Percentiles rank a stretch among this genome's conserved stretches.
Evolutionary conservation across 1,284 basidiomycete species (phyloP).

Genomic region (Naganishia sp.): DNA sequence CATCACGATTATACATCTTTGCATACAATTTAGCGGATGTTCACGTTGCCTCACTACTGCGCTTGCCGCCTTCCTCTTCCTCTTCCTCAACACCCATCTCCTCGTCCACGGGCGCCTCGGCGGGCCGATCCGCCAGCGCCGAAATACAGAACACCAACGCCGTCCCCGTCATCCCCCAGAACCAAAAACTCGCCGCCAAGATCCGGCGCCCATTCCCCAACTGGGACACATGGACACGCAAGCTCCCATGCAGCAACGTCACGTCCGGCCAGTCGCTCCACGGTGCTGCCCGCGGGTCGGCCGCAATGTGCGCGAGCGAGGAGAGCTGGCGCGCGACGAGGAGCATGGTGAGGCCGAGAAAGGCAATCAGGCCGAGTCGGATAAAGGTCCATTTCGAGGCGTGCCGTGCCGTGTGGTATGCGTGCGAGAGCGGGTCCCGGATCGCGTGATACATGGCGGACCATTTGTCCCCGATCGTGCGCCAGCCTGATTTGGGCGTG

Average conservation of each 20-base stretch:
- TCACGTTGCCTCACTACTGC: too few relatives aligned
- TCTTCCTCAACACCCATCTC: not conserved
- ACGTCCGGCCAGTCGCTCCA: slow-evolving; percentile 14
- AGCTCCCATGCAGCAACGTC: not conserved
- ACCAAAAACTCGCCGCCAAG: slow-evolving; percentile 1
- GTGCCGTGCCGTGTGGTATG: slow-evolving; percentile 1
- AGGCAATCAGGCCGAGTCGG: slow-evolving; percentile 1
- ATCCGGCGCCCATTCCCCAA: not conserved
- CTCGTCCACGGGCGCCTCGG: not conserved
- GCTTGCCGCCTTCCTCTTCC: not conserved
- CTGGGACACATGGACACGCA: slow-evolving; percentile 1
- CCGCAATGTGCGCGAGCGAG: slow-evolving; percentile 12
- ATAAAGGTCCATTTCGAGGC: slow-evolving; percentile 21
- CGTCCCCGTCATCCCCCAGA: slow-evolving; percentile 5
- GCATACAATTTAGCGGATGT: not conserved
- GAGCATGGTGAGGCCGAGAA: slow-evolving; percentile 1
- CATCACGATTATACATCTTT: not conserved
- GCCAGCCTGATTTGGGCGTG: not conserved
- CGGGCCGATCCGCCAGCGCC: not conserved
- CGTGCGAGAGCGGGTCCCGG: not conserved
- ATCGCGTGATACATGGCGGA: not conserved
- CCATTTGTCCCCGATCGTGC: too few relatives aligned
- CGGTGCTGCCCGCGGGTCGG: not conserved
- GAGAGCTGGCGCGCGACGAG: slow-evolving; percentile 19
- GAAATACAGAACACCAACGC: slow-evolving; percentile 8